These are phyloP conservation scores for Chloranthus sessilifolius DNA, from an alignment of 164 flowering plant genomes.

Conservation along the genomic window DNA sequence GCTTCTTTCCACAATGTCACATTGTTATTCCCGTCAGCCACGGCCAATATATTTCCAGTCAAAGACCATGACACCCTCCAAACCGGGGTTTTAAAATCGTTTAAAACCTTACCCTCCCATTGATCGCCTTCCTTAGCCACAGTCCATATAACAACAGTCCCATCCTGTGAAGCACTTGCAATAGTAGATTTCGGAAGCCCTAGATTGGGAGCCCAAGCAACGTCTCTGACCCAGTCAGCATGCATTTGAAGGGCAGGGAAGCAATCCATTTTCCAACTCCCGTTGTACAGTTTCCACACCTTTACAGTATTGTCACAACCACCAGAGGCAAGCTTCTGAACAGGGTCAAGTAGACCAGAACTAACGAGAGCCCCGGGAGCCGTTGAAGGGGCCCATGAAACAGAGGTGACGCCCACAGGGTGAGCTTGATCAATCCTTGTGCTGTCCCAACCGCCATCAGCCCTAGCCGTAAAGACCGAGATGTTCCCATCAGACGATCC, in stretches of 20 bases:
- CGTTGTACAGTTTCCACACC: conserved; percentile 41
- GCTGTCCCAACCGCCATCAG: conserved; percentile 44
- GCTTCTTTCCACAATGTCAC: conserved; percentile 53
- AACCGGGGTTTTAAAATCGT: conserved; percentile 39
- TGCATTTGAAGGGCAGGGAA: conserved; percentile 49
- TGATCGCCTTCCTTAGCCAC: conserved; percentile 42
- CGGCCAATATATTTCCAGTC: conserved; percentile 44
- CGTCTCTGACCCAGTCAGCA: conserved; percentile 46
- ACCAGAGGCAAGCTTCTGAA: conserved; percentile 44
- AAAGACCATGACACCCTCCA: conserved; percentile 51
- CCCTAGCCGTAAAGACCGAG: conserved; percentile 29
- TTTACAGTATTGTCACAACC: conserved; percentile 45
- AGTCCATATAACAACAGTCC: conserved; percentile 43
- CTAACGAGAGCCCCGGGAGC: conserved; percentile 33
- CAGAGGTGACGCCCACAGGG: conserved; percentile 45
- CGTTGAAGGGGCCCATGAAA: conserved; percentile 46
- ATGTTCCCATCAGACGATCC: conserved; percentile 51
- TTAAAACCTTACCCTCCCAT: conserved; percentile 42
- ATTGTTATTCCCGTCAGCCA: conserved; percentile 42
- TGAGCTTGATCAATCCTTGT: conserved; percentile 42
- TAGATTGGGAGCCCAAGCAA: conserved; percentile 53
- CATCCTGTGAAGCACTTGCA: conserved; percentile 50
- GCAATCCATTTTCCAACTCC: conserved; percentile 49
- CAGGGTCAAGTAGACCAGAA: conserved; percentile 30
- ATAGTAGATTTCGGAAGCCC: conserved; percentile 50